Base-by-base conservation (phyloP, 2,329 filamentous ascomycete species). In the Aspergillus eucalypticola region DNA sequence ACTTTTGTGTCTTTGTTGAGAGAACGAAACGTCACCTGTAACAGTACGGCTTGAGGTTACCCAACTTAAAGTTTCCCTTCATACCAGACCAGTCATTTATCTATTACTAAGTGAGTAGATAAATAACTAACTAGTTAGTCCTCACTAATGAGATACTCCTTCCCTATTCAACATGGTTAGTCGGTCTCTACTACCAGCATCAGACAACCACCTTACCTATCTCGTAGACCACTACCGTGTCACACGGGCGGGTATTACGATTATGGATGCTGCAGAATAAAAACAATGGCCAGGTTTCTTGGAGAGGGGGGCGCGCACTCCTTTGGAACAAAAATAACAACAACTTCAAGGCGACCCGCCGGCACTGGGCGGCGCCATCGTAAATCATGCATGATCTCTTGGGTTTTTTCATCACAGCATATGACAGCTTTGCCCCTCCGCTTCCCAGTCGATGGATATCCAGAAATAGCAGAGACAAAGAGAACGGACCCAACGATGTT, bases 371-470 rank as follows among this genome's bases (percentile, higher is more conserved):
- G 25, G 25, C 52, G 38, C 41, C 41, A 44, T 44, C 41, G 41
- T 44, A 21, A 21, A 44, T 23, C 41, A 44, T 44, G 19, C 41
- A 44, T 44, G 52, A 49, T 23, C 32, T 25, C 11, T 35, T 29
- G 10, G 27, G 4, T 2, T 35, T 35, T 55, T 35, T 13, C 11
- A 29, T 39, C 27, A 23, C 38, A 55, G 39, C 53, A 55, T 46
- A 55, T 55, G 53, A 55, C 53, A 55, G 53, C 53, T 13, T 13
- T 55, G 44, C 53, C 53, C 53, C 53, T 55, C 53, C 53, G 53
- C 53, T 55, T 4, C 10, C 39, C 6, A 3, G 29, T 35, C 32
- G 32, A 13, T 35, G 11, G 32, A 35, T 5, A 6, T 35, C 53
- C 53, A 17, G 39, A 46, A 55, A 55, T 55, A 55, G 53, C 39